Evolutionary conservation across 331 rosid species (phyloP).

Genomic region (Acacia concinna): DNA sequence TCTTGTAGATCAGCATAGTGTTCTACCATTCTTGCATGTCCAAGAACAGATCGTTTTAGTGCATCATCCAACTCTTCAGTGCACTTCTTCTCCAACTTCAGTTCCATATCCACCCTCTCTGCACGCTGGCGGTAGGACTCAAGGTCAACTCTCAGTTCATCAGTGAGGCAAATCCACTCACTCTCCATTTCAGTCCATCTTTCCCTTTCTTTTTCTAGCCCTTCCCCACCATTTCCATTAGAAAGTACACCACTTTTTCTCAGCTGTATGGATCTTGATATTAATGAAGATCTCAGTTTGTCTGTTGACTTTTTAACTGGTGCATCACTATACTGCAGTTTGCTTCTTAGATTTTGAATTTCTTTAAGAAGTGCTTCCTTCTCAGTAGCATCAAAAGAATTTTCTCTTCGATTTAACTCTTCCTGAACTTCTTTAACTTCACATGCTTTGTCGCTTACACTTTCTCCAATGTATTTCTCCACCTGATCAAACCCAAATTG

Average conservation of each 20-base stretch:
- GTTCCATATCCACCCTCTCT: constrained; percentile 74
- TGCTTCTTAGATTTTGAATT: constrained; percentile 70
- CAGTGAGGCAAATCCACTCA: constrained; percentile 95
- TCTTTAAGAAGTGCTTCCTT: constrained; percentile 89
- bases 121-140: constrained; percentile 66
- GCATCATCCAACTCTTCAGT: constrained; percentile 90
- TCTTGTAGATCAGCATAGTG: constrained; percentile 95
- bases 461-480: constrained; percentile 36
- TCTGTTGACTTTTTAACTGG: constrained; percentile 66
- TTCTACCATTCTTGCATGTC: constrained; percentile 94
- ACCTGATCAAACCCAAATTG: constrained; percentile 31
- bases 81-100: constrained; percentile 68
- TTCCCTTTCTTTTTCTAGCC: constrained; percentile 74
- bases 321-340: constrained; percentile 56
- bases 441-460: constrained; percentile 44
- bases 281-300: constrained; percentile 73
- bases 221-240: constrained; percentile 50
- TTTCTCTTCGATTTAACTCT: constrained; percentile 43
- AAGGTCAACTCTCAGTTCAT: constrained; percentile 84
- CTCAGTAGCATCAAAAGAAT: constrained; percentile 60
- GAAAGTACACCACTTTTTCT: constrained; percentile 55
- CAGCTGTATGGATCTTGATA: constrained; percentile 81
- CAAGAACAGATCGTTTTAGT: constrained; percentile 80
- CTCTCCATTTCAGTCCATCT: constrained; percentile 99
- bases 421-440: constrained; percentile 74